A percentile compares a stretch with the other conserved stretches of the same genome.
These are phyloP conservation scores for Cordyceps farinosa DNA, from an alignment of 2,329 filamentous ascomycete species.

Conservation along the genomic window DNA sequence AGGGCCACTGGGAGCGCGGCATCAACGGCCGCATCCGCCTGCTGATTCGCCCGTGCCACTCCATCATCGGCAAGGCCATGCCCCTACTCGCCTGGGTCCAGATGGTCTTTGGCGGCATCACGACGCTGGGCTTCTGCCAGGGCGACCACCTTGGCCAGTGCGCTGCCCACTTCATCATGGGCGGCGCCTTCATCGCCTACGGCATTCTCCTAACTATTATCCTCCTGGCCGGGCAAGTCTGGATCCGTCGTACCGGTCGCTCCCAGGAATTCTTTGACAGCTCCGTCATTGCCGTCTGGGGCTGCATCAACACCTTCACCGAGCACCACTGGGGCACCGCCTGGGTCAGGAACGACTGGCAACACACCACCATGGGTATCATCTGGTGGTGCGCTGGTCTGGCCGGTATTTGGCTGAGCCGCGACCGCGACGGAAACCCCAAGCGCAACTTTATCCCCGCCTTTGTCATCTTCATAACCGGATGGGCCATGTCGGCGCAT, in stretches of 20 bases:
- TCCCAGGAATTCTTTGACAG: constrained; percentile 98
- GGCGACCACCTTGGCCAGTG: constrained; percentile 91
- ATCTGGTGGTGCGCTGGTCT: constrained; percentile 97
- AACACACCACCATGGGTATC: constrained; percentile 99
- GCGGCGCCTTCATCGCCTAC: constrained; percentile 91
- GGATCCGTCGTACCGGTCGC: constrained; percentile 75
- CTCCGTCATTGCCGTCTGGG: constrained; percentile 86
- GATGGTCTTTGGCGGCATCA: constrained; percentile 95
- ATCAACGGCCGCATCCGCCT: constrained; percentile 75
- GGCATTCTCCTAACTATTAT: constrained; percentile 83
- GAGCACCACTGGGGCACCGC: constrained; percentile 88
- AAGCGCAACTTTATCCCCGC: constrained; percentile 91
- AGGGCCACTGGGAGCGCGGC: constrained; percentile 81
- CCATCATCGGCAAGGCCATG: constrained; percentile 80
- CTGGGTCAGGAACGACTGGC: constrained; percentile 92
- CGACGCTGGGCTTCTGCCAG: constrained; percentile 86
- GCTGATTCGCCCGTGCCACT: constrained; percentile 69
- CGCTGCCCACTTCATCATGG: constrained; percentile 97
- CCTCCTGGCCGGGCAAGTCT: constrained; percentile 81
- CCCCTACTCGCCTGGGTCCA: constrained; percentile 86
- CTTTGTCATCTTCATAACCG: constrained; percentile 86
- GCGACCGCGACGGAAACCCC: constrained; percentile 75
- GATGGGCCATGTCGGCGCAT: constrained; percentile 93
- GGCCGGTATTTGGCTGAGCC: constrained; percentile 87
- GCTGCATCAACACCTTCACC: constrained; percentile 96